phyloP scores from a whole-genome alignment of 768 basidiomycete genomes.

The Termitomyces sp. region DNA sequence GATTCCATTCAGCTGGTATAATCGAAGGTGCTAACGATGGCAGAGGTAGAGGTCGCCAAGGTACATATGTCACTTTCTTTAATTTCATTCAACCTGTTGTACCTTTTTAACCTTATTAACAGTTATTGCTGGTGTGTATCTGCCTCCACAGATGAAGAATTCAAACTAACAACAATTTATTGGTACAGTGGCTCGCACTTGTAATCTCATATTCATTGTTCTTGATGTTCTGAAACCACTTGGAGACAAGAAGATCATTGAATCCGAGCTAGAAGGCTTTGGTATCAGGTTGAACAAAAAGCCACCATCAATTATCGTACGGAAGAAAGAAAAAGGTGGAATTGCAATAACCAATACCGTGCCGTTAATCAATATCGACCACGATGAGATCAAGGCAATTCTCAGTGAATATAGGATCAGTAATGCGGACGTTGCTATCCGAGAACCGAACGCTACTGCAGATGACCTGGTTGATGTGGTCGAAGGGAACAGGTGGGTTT shows the following conservation, averaged over 20 bases:
- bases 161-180: constrained; percentile 8
- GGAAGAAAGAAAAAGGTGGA: constrained; percentile 87
- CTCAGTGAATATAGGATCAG: constrained; percentile 88
- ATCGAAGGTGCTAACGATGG: constrained; percentile 98
- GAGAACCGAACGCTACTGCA: constrained; percentile 86
- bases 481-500: constrained; percentile 83
- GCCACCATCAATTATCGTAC: constrained; percentile 80
- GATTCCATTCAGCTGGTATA: constrained; percentile 67
- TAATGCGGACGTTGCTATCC: constrained; percentile 89
- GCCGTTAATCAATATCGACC: constrained; percentile 91
- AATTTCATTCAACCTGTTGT: constrained; percentile 1
- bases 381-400: constrained; percentile 94
- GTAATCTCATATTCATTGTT: constrained; percentile 97
- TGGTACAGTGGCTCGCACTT: constrained; percentile 87
- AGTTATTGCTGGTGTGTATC: constrained; percentile 73
- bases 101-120: neutral
- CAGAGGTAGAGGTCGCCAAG: constrained; percentile 93
- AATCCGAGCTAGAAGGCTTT: constrained; percentile 94
- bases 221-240: constrained; percentile 98
- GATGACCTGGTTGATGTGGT: constrained; percentile 97
- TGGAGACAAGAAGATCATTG: constrained; percentile 89
- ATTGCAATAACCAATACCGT: constrained; percentile 96
- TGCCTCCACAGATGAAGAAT: constrained; percentile 7
- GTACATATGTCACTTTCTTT: constrained; percentile 27
- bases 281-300: constrained; percentile 95